Base-by-base conservation (phyloP, 2,329 filamentous ascomycete species). In the Cladosporium sphaerospermum region DNA sequence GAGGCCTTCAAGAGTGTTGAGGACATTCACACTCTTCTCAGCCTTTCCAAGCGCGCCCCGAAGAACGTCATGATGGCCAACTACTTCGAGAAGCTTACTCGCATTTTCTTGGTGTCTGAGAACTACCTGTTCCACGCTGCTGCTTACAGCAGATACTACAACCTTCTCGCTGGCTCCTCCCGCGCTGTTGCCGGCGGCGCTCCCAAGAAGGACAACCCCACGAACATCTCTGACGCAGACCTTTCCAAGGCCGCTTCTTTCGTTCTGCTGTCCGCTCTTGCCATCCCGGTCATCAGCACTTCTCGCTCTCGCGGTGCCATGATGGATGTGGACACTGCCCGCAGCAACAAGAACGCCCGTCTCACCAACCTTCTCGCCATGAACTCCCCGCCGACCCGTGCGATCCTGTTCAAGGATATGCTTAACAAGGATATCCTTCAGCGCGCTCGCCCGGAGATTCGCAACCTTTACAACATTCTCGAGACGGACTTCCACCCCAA, bases 51-150 rank as follows among this genome's bases (percentile, higher is more conserved):
- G 82, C 88, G 93, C 53, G 91, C 91, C 37, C 86, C 93, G 52
- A 97, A 97, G 85, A 96, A 96, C 71, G 80, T 96, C 69, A 97
- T 99, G 93, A 99, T 99, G 93, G 93, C 93, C 75, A 99, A 97
- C 78, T 99, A 99, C 81, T 99, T 97, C 74, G 93, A 99, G 80
- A 97, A 97, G 78, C 84, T 99, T 54, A 96, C 93, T 39, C 85
- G 91, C 60, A 99, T 99, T 71, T 99, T 99, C 81, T 83, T 99
- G 58, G 93, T 97, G 61, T 95, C 92, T 72, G 93, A 97, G 76
- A 99, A 99, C 79, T 97, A 97, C 71, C 84, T 99, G 43, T 99
- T 99, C 84, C 93, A 99, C 69, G 93, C 93, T 62, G 93, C 93
- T 52, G 90, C 93, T 57, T 99, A 90, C 89, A 95, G 90, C 63